Percentiles rank a stretch among this genome's conserved stretches.
phyloP scores from a whole-genome alignment of 2,329 filamentous ascomycete genomes.

The Aotearoamyces nothofagi region DNA sequence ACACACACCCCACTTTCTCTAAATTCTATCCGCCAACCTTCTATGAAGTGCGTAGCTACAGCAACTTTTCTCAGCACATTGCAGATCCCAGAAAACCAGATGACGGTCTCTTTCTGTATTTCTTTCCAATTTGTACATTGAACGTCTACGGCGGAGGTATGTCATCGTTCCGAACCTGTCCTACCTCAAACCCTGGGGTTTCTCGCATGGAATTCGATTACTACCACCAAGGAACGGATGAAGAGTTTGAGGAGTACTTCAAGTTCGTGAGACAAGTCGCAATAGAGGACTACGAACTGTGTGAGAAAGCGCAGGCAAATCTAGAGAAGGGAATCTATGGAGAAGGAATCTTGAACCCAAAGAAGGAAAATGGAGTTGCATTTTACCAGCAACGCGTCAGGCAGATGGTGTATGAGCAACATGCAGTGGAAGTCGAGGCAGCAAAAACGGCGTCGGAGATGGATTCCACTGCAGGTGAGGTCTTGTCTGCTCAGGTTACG shows the following conservation, averaged over 20 bases:
- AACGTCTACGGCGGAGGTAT: constrained; percentile 39
- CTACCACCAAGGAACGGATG: constrained; percentile 31
- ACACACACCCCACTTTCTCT: constrained; percentile 39
- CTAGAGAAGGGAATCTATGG: constrained; percentile 35
- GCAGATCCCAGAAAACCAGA: constrained; percentile 34
- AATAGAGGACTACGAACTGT: constrained; percentile 39
- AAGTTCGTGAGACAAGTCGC: constrained; percentile 40
- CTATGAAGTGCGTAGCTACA: constrained; percentile 36
- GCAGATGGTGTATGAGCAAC: constrained; percentile 12
- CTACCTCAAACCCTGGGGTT: constrained; percentile 30
- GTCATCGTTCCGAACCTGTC: constrained; percentile 38
- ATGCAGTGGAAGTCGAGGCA: constrained; percentile 6
- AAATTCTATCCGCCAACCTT: constrained; percentile 37
- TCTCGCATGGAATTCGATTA: constrained; percentile 44
- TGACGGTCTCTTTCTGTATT: constrained; percentile 40
- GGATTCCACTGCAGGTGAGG: not conserved
- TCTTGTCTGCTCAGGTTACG: no score
- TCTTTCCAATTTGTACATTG: constrained; percentile 29
- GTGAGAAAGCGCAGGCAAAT: constrained; percentile 38
- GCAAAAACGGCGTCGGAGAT: no score
- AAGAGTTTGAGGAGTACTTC: constrained; percentile 40
- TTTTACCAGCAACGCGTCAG: constrained; percentile 22
- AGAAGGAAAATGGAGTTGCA: constrained; percentile 37
- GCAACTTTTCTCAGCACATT: constrained; percentile 39
- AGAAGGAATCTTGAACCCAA: constrained; percentile 37